Evolutionary conservation across 192 early-diverging fungal genomes (phyloP).

Genomic region (Phycomyces blakesleeanus): DNA sequence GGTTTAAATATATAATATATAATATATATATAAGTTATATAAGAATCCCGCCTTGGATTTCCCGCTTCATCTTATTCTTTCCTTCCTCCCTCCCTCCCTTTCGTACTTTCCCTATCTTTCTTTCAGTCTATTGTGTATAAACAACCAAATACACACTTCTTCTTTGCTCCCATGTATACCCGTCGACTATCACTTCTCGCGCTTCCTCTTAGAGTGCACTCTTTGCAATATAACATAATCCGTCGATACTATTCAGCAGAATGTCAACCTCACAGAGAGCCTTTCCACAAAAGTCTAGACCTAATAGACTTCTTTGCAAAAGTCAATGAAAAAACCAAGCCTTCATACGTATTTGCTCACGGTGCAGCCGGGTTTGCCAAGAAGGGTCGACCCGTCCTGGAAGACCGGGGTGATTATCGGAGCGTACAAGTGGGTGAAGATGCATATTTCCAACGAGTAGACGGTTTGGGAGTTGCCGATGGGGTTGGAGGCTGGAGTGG

Average conservation of each 20-base stretch:
- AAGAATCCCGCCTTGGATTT: too few species aligned
- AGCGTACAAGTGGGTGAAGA: conserved; percentile 86
- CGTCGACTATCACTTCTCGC: too few species aligned
- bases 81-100: too few species aligned
- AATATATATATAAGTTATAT: too few species aligned
- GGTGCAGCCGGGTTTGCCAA: conserved; percentile 27
- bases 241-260: neutral
- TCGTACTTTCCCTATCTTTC: too few species aligned
- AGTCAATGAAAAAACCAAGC: neutral
- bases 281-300: neutral
- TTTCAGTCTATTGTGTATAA: too few species aligned
- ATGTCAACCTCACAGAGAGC: neutral
- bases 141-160: too few species aligned
- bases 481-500: conserved; percentile 91
- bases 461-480: conserved; percentile 90
- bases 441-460: conserved; percentile 83
- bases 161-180: too few species aligned
- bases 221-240: too few species aligned
- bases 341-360: conserved; percentile 21
- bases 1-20: too few species aligned
- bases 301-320: conserved; percentile 17
- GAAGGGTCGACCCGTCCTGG: conserved; percentile 21
- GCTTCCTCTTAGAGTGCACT: too few species aligned
- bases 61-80: too few species aligned
- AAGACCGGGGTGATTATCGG: conserved; percentile 49